These are phyloP conservation scores for Didymella arachidicola DNA, from an alignment of 2,329 filamentous ascomycete species.

Conservation along the genomic window DNA sequence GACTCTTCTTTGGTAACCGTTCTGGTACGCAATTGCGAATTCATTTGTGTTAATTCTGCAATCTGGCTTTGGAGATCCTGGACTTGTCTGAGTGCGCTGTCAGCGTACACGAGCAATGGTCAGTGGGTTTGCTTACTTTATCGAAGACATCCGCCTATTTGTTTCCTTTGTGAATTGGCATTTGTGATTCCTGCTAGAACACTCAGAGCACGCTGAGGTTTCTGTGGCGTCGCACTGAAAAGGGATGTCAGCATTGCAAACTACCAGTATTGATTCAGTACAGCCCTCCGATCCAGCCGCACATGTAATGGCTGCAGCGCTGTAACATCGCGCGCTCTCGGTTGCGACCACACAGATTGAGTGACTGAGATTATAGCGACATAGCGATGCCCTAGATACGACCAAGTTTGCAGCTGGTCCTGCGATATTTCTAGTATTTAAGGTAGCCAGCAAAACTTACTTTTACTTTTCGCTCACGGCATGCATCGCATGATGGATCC, in stretches of 20 bases:
- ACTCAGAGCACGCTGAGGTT: slow-evolving; percentile 95
- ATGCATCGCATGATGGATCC: slow-evolving; percentile 97
- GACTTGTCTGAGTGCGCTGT: slow-evolving; percentile 68
- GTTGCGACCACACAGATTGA: not conserved
- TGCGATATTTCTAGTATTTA: not conserved
- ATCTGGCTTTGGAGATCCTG: slow-evolving; percentile 96
- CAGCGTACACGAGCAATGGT: not conserved
- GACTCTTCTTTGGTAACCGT: slow-evolving; percentile 60
- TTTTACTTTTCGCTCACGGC: slow-evolving; percentile 80
- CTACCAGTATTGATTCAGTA: not conserved
- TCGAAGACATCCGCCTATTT: slow-evolving; percentile 97
- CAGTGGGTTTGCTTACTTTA: slow-evolving; percentile 69
- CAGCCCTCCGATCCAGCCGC: not conserved
- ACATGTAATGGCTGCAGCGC: not conserved
- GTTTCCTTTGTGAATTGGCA: slow-evolving; percentile 99
- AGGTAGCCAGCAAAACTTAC: slow-evolving; percentile 44
- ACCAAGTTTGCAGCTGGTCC: not conserved
- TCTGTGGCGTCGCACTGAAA: slow-evolving; percentile 89
- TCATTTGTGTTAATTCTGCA: slow-evolving; percentile 79
- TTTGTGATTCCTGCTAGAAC: slow-evolving; percentile 93
- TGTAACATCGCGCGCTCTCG: not conserved
- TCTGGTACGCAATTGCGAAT: slow-evolving; percentile 74
- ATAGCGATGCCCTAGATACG: not conserved
- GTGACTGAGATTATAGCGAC: not conserved
- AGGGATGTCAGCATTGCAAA: slow-evolving; percentile 23